Evolutionary conservation across 139 green algal genomes (phyloP).

Genomic region (Coelastrella sp.): DNA sequence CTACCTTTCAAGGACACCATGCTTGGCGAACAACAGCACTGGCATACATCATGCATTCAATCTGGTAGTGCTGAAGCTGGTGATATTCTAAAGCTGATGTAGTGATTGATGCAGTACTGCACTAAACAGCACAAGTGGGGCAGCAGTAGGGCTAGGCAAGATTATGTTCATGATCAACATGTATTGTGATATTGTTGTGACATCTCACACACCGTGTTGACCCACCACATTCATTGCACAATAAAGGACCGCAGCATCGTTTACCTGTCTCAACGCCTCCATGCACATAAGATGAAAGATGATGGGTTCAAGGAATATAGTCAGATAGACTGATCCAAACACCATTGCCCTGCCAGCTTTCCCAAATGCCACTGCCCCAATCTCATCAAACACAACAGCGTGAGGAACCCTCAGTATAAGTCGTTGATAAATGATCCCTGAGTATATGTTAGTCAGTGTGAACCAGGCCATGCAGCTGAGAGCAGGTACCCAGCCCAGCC

Average conservation of each 20-base stretch:
- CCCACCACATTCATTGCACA: neutral
- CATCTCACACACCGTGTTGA: neutral
- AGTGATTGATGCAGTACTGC: no score
- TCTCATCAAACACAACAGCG: slow-evolving; percentile 55
- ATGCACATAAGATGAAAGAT: slow-evolving; percentile 63
- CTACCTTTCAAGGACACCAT: neutral
- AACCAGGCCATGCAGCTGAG: slow-evolving; percentile 39
- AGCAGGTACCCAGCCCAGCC: slow-evolving; percentile 53
- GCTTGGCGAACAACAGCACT: neutral
- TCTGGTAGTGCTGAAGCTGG: neutral
- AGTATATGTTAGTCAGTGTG: slow-evolving; percentile 39
- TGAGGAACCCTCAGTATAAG: slow-evolving; percentile 41
- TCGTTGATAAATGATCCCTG: slow-evolving; percentile 51
- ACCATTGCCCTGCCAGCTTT: slow-evolving; percentile 40
- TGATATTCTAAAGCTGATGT: neutral
- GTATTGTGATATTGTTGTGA: neutral
- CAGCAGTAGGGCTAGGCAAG: no score
- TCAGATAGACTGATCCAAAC: slow-evolving; percentile 54
- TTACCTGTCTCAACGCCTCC: slow-evolving; percentile 55
- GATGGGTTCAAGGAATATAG: slow-evolving; percentile 53
- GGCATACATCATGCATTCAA: neutral
- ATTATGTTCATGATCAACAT: neutral
- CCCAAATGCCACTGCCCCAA: slow-evolving; percentile 54
- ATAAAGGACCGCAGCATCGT: neutral
- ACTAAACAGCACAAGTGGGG: no score